Percentiles rank a stretch among this genome's conserved stretches.
Conservation (phyloP, 495 filamentous ascomycete genomes). For the Neurospora tetrasperma region DNA sequence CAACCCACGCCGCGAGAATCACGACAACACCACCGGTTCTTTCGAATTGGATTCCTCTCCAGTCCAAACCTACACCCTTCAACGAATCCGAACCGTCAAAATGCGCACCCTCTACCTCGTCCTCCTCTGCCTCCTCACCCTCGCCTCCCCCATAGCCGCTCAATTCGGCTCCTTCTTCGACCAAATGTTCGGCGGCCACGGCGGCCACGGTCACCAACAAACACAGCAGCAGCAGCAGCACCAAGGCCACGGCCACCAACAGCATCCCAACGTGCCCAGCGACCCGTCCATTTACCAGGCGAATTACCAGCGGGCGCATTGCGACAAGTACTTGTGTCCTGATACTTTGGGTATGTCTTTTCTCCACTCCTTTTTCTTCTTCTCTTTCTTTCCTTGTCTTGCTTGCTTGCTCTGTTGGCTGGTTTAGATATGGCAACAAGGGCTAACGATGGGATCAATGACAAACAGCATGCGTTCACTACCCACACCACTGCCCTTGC, state of each 20-base stretch:
- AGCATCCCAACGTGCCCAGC: constrained; percentile 65
- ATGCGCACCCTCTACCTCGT: constrained; percentile 21
- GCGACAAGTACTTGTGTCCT: constrained; percentile 86
- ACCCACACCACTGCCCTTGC: constrained; percentile 92
- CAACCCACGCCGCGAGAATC: not conserved
- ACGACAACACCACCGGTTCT: not conserved
- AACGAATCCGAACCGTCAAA: not conserved
- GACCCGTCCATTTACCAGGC: constrained; percentile 68
- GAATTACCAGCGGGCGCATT: constrained; percentile 59
- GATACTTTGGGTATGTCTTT: constrained; percentile 53
- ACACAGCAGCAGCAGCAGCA: not conserved
- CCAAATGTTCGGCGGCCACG: constrained; percentile 52
- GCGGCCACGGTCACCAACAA: constrained; percentile 32
- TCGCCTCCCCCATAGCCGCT: constrained; percentile 26
- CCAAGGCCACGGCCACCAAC: constrained; percentile 42
- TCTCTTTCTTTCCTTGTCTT: no score
- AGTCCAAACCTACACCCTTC: not conserved
- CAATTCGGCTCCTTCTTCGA: constrained; percentile 83
- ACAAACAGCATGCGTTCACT: constrained; percentile 63
- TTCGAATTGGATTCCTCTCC: not conserved
- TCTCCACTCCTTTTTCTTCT: no score
- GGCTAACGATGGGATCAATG: not conserved
- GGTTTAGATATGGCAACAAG: no score
- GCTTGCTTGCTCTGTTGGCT: no score
- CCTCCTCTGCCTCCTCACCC: constrained; percentile 21